A percentile compares a stretch with the other conserved stretches of the same genome.
phyloP scores from a whole-genome alignment of 177 flowering plant species.

The Vitis hybrid region DNA sequence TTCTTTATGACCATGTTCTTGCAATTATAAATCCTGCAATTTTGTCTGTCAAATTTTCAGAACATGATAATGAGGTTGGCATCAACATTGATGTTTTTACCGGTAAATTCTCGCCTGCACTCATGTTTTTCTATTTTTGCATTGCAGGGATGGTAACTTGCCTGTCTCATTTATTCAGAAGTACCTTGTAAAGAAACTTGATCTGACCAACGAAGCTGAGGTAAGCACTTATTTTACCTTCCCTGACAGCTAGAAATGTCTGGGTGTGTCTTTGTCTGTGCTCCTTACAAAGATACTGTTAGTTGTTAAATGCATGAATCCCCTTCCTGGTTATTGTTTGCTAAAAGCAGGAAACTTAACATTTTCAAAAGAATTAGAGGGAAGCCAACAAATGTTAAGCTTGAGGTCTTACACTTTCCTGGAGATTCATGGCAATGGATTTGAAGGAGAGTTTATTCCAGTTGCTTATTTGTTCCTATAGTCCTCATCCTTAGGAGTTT shows the following conservation, averaged over 20 bases:
- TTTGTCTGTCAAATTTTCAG: neutral
- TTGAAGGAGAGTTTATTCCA: too few species aligned
- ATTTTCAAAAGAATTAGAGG: neutral
- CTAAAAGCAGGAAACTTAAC: neutral
- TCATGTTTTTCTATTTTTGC: neutral
- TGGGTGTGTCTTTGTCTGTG: neutral
- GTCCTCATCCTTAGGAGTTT: too few species aligned
- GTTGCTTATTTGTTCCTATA: too few species aligned
- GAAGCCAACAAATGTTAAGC: too few species aligned
- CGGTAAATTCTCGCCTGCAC: neutral
- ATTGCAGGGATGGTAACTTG: slow-evolving; percentile 42
- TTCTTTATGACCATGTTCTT: neutral
- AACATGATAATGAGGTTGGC: neutral
- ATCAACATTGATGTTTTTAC: too few species aligned
- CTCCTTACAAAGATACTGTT: neutral
- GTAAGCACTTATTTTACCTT: slow-evolving; percentile 22
- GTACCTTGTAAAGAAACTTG: slow-evolving; percentile 43
- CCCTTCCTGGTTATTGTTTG: neutral
- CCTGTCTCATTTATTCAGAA: slow-evolving; percentile 45
- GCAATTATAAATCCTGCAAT: neutral
- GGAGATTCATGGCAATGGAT: too few species aligned
- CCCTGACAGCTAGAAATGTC: neutral
- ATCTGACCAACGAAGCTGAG: slow-evolving; percentile 43
- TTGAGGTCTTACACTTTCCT: too few species aligned
- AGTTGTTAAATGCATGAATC: neutral